These are phyloP conservation scores for Orobanche coerulescens DNA, from an alignment of 257 asterid species.

Conservation along the genomic window DNA sequence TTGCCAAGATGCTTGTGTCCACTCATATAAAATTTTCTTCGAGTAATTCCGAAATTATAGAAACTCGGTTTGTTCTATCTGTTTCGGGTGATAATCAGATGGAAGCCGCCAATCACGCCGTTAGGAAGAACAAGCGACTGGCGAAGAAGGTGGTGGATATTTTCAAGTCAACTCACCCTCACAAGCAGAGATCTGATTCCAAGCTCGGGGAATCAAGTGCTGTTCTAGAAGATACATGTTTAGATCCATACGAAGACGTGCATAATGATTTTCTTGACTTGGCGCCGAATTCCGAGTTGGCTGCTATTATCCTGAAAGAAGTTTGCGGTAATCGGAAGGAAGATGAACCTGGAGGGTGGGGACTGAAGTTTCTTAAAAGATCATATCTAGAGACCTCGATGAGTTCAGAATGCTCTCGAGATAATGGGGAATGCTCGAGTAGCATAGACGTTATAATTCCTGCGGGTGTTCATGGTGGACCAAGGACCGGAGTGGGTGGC, in stretches of 20 bases:
- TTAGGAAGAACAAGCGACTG: constrained; percentile 41
- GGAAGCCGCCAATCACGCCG: constrained; percentile 31
- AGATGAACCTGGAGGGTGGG: constrained; percentile 74
- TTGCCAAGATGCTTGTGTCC: constrained; percentile 80
- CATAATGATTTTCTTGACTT: constrained; percentile 8
- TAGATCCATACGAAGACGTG: no score
- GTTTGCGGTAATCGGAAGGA: constrained; percentile 19
- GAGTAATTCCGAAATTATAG: constrained; percentile 42
- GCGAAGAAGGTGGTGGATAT: constrained; percentile 46
- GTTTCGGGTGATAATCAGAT: constrained; percentile 24
- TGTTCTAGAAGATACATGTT: constrained; percentile 33
- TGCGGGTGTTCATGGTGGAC: constrained; percentile 85
- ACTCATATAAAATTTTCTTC: constrained; percentile 43
- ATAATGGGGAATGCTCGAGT: constrained; percentile 49
- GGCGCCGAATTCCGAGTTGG: constrained; percentile 66
- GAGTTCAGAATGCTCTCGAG: constrained; percentile 26
- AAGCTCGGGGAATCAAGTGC: constrained; percentile 34
- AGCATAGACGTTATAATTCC: constrained; percentile 65
- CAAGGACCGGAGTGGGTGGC: constrained; percentile 54
- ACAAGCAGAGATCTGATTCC: constrained; percentile 40
- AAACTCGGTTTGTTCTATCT: constrained; percentile 57
- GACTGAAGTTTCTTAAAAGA: constrained; percentile 78
- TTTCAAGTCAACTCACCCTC: constrained; percentile 34
- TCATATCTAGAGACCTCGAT: constrained; percentile 15
- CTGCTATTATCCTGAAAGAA: constrained; percentile 62